Conservation (phyloP, 2,329 filamentous ascomycete species). For the Fusarium sp. region DNA sequence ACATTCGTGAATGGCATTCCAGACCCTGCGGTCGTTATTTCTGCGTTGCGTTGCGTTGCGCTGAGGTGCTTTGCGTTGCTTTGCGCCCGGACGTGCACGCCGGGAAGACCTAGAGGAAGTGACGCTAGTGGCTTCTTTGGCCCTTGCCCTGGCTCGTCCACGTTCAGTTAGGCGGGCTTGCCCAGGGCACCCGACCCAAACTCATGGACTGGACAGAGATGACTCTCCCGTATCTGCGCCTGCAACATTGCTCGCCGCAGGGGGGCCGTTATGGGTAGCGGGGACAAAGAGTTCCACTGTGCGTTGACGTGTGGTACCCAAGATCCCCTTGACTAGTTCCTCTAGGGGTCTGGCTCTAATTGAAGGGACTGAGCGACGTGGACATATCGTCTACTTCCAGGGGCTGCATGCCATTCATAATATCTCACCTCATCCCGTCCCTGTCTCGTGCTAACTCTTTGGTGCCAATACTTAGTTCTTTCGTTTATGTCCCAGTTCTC, state of each 20-base stretch:
- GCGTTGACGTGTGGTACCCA: constrained; percentile 26
- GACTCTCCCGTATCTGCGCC: constrained; percentile 4
- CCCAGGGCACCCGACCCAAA: constrained; percentile 9
- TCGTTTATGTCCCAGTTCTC: constrained; percentile 90
- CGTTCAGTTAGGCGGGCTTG: constrained; percentile 12
- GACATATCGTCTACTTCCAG: constrained; percentile 11
- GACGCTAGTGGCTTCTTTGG: constrained; percentile 23
- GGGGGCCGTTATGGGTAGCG: constrained; percentile 30
- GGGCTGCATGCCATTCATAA: constrained; percentile 39
- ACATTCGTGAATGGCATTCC: constrained; percentile 40
- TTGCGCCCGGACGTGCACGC: constrained; percentile 17
- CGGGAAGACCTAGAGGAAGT: constrained; percentile 10
- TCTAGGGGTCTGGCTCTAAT: constrained; percentile 31
- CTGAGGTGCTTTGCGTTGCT: not conserved
- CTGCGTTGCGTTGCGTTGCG: constrained; percentile 1
- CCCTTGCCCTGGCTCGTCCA: constrained; percentile 12
- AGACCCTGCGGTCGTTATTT: constrained; percentile 23
- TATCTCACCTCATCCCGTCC: constrained; percentile 42
- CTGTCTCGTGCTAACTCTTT: constrained; percentile 38
- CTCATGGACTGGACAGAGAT: constrained; percentile 10
- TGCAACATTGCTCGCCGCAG: constrained; percentile 29
- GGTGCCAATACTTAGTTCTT: constrained; percentile 67
- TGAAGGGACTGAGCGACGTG: constrained; percentile 20
- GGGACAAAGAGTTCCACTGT: constrained; percentile 28
- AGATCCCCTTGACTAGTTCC: constrained; percentile 29